Percentiles rank a stretch among this genome's conserved stretches.
Conservation (phyloP, 2,329 filamentous ascomycete genomes). For the Colletotrichum sp. region DNA sequence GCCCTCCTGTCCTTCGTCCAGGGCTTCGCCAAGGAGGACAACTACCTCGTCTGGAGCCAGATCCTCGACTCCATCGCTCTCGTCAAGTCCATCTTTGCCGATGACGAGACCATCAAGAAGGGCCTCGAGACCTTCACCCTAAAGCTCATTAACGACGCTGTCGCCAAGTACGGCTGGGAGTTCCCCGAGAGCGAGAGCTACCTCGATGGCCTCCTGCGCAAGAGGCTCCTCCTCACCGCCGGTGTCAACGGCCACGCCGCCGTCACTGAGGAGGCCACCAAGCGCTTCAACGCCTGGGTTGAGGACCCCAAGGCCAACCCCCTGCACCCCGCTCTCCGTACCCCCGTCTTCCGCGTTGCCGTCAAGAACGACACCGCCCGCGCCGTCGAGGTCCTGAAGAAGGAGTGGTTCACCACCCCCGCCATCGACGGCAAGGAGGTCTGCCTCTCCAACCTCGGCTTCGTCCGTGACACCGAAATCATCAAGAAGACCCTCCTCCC, state of each 20-base stretch:
- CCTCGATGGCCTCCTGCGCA: slow-evolving; percentile 81
- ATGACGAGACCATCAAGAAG: slow-evolving; percentile 72
- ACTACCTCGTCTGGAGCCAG: slow-evolving; percentile 90
- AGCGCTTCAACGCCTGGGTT: slow-evolving; percentile 81
- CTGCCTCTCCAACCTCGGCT: slow-evolving; percentile 77
- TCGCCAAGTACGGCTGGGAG: slow-evolving; percentile 85
- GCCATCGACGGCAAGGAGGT: slow-evolving; percentile 93
- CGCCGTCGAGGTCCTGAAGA: slow-evolving; percentile 76
- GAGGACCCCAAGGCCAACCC: slow-evolving; percentile 69
- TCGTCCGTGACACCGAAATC: slow-evolving; percentile 71
- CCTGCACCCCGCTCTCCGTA: slow-evolving; percentile 82
- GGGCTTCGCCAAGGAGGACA: slow-evolving; percentile 81
- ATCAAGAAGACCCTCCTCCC: slow-evolving; percentile 69
- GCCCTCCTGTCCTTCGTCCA: slow-evolving; percentile 84
- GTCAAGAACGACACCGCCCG: slow-evolving; percentile 73
- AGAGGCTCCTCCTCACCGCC: slow-evolving; percentile 78
- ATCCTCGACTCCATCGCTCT: slow-evolving; percentile 77
- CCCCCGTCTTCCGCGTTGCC: slow-evolving; percentile 79
- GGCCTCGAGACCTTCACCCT: slow-evolving; percentile 81
- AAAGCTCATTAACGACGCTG: slow-evolving; percentile 76
- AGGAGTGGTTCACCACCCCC: slow-evolving; percentile 82
- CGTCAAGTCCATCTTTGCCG: slow-evolving; percentile 84
- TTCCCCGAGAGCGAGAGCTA: slow-evolving; percentile 81
- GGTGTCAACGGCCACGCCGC: slow-evolving; percentile 77
- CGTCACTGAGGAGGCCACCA: slow-evolving; percentile 74